phyloP scores from a whole-genome alignment of 164 flowering plant species.

The Piper longum region DNA sequence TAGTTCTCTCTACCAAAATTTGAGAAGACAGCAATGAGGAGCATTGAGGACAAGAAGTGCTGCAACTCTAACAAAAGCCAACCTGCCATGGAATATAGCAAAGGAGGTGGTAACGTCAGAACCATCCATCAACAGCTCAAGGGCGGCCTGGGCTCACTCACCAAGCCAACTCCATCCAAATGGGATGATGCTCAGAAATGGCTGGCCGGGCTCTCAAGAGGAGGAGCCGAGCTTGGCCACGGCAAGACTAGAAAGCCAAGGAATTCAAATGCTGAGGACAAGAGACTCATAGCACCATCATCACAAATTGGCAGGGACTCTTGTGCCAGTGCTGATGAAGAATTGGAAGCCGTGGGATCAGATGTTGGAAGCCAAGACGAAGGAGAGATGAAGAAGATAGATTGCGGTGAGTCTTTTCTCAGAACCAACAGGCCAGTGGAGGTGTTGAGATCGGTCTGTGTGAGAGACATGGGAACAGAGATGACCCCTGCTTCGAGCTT shows the following conservation, averaged over 20 bases:
- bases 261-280: constrained; percentile 81
- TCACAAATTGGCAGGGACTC: constrained; percentile 43
- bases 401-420: constrained; percentile 59
- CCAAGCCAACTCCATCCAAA: constrained; percentile 79
- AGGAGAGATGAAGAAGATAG: constrained; percentile 58
- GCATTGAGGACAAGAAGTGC: constrained; percentile 52
- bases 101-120: constrained; percentile 30
- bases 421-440: constrained; percentile 29
- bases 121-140: constrained; percentile 32
- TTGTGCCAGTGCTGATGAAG: constrained; percentile 20
- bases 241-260: constrained; percentile 41
- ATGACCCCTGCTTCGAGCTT: constrained; percentile 94
- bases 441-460: constrained; percentile 49
- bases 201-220: constrained; percentile 59
- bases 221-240: constrained; percentile 21
- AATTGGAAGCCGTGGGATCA: constrained; percentile 1
- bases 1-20: not conserved
- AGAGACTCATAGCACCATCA: constrained; percentile 50
- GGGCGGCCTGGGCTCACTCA: constrained; percentile 26
- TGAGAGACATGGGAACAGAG: constrained; percentile 97
- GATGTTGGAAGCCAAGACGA: constrained; percentile 15
- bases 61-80: constrained; percentile 22
- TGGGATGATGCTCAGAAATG: constrained; percentile 99
- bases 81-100: constrained; percentile 56
- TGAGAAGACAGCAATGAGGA: constrained; percentile 28